Evolutionary conservation across 1,139 yeast genomes (phyloP).

Genomic region (Candida glucosophila): DNA sequence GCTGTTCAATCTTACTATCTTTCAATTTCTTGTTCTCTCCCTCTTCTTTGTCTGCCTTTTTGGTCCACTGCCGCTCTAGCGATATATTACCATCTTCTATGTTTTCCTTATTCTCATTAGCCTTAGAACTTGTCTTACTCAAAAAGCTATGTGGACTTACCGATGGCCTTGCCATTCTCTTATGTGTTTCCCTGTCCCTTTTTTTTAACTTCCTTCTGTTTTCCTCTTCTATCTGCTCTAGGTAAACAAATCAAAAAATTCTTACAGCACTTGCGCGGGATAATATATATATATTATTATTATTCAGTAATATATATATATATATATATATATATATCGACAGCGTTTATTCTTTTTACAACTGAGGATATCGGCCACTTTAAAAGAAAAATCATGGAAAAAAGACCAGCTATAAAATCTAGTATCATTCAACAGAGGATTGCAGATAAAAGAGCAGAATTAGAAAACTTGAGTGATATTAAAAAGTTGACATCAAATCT

Average conservation of each 20-base stretch:
- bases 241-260: too few species aligned
- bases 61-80: too few species aligned
- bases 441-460: slow-evolving; percentile 42
- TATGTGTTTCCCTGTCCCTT: not conserved
- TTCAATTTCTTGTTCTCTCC: not conserved
- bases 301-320: too few species aligned
- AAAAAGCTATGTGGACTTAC: slow-evolving; percentile 8
- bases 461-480: slow-evolving; percentile 42
- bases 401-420: slow-evolving; percentile 4
- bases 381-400: slow-evolving; percentile 5
- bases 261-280: too few species aligned
- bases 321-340: too few species aligned
- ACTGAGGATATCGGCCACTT: too few species aligned
- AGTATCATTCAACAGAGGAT: slow-evolving; percentile 21
- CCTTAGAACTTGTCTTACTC: slow-evolving; percentile 3
- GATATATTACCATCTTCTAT: too few species aligned
- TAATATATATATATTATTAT: too few species aligned
- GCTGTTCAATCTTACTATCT: slow-evolving; percentile 1
- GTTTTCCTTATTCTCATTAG: slow-evolving; percentile 1
- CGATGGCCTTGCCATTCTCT: slow-evolving; percentile 12
- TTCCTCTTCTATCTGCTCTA: too few species aligned
- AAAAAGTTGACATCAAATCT: slow-evolving; percentile 38
- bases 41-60: too few species aligned
- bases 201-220: too few species aligned
- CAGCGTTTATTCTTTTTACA: too few species aligned